phyloP scores from a whole-genome alignment of 2,329 filamentous ascomycete genomes.

The Fusarium papillatum region DNA sequence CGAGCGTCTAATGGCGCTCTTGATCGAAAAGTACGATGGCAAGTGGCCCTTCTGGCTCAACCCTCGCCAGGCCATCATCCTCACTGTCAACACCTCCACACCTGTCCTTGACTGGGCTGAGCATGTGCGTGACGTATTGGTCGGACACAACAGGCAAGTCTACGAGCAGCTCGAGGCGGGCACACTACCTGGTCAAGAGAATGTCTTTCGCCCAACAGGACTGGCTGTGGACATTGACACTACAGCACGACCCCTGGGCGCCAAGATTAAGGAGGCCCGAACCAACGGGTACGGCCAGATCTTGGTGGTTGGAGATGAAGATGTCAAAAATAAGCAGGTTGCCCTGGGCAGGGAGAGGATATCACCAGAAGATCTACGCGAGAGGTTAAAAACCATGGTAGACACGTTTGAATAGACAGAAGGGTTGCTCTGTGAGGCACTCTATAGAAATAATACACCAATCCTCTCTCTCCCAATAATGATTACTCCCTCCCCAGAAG shows the following conservation, averaged over 20 bases:
- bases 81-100: constrained; percentile 77
- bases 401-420: constrained; percentile 60
- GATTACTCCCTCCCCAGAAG: constrained; percentile 9
- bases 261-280: constrained; percentile 82
- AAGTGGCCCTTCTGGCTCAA: constrained; percentile 92
- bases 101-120: constrained; percentile 65
- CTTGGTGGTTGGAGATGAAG: constrained; percentile 77
- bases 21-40: constrained; percentile 87
- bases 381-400: constrained; percentile 60
- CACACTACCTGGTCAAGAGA: constrained; percentile 49
- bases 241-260: constrained; percentile 71
- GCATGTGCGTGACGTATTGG: constrained; percentile 62
- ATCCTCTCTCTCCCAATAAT: constrained; percentile 14
- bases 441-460: constrained; percentile 15
- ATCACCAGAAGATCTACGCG: constrained; percentile 59
- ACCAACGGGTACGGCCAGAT: constrained; percentile 80
- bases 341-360: constrained; percentile 57
- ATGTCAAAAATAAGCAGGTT: constrained; percentile 71
- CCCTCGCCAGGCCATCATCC: constrained; percentile 80
- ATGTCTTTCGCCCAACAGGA: constrained; percentile 67
- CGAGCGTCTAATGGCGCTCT: constrained; percentile 85
- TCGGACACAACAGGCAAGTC: constrained; percentile 57
- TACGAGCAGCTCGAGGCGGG: constrained; percentile 50
- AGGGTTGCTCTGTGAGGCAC: constrained; percentile 11
- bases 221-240: constrained; percentile 80